These are phyloP conservation scores for Calonectria hongkongensis DNA, from an alignment of 2,329 filamentous ascomycete species.

Conservation along the genomic window DNA sequence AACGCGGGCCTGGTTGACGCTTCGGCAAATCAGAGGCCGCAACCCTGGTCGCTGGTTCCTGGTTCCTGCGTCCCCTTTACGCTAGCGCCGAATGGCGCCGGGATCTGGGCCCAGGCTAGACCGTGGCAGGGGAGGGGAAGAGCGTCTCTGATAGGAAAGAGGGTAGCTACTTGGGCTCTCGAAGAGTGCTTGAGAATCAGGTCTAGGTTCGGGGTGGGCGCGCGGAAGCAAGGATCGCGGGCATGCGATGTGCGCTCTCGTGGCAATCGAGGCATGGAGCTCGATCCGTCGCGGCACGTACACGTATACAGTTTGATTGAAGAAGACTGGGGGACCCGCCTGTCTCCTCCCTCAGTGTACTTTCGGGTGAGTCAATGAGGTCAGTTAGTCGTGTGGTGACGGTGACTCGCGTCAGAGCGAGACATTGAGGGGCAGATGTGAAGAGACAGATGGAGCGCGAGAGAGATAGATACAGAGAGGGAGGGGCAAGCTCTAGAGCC, in stretches of 20 bases:
- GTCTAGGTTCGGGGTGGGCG: neutral
- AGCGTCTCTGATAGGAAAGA: slow-evolving; percentile 19
- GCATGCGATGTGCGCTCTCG: slow-evolving; percentile 4
- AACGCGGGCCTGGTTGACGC: neutral
- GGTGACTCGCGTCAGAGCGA: slow-evolving; percentile 7
- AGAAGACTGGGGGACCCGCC: slow-evolving; percentile 1
- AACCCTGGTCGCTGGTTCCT: slow-evolving; percentile 36
- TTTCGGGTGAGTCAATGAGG: slow-evolving; percentile 6
- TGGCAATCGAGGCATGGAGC: slow-evolving; percentile 17
- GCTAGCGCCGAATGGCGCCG: slow-evolving; percentile 43
- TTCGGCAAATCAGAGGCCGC: slow-evolving; percentile 7
- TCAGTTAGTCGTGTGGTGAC: neutral
- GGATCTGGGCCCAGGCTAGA: slow-evolving; percentile 22
- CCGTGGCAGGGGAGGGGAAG: slow-evolving; percentile 9
- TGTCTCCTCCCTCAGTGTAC: slow-evolving; percentile 3
- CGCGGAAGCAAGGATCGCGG: neutral
- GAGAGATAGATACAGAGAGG: neutral
- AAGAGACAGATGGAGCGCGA: neutral
- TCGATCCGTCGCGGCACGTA: slow-evolving; percentile 20
- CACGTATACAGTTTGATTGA: slow-evolving; percentile 27
- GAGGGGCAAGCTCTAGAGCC: neutral
- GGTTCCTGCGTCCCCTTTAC: slow-evolving; percentile 52
- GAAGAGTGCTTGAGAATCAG: slow-evolving; percentile 4
- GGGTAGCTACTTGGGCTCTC: neutral
- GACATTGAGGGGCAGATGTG: slow-evolving; percentile 10